A percentile compares a stretch with the other conserved stretches of the same genome.
Evolutionary conservation across 306 rosid genomes (phyloP).

Genomic region (Mucuna pruriens): DNA sequence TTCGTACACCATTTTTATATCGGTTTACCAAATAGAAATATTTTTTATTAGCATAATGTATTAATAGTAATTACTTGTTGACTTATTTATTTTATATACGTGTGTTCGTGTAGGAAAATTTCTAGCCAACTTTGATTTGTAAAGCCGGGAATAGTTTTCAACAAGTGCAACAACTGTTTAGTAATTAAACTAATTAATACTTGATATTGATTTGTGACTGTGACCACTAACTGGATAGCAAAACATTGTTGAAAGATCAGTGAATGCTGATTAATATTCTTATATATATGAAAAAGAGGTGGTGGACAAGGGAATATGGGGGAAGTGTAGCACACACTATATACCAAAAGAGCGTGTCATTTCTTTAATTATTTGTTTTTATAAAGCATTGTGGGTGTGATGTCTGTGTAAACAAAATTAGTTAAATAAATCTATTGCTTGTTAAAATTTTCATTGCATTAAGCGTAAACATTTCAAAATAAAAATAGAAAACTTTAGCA

Average conservation of each 20-base stretch:
- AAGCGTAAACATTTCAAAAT: background rate
- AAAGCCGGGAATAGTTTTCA: background rate
- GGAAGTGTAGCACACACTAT: background rate
- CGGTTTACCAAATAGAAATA: background rate
- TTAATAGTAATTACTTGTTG: background rate
- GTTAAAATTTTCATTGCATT: background rate
- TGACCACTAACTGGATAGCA: slow-evolving; percentile 10
- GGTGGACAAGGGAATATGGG: slow-evolving; percentile 17
- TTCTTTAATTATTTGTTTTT: background rate
- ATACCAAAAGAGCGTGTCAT: background rate
- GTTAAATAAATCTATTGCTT: background rate
- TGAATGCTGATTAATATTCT: background rate
- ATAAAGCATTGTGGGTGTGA: background rate
- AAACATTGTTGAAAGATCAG: background rate
- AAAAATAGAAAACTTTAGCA: background rate
- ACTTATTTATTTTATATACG: background rate
- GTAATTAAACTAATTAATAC: background rate
- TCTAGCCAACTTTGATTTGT: background rate
- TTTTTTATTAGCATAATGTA: background rate
- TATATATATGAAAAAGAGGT: background rate
- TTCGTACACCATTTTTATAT: background rate
- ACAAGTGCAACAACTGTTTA: background rate
- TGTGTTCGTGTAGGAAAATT: background rate
- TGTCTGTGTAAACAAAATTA: background rate
- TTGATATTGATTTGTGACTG: slow-evolving; percentile 25